These are phyloP conservation scores for Rhododendron simsii DNA, from an alignment of 148 eudicot genomes.

Conservation along the genomic window DNA sequence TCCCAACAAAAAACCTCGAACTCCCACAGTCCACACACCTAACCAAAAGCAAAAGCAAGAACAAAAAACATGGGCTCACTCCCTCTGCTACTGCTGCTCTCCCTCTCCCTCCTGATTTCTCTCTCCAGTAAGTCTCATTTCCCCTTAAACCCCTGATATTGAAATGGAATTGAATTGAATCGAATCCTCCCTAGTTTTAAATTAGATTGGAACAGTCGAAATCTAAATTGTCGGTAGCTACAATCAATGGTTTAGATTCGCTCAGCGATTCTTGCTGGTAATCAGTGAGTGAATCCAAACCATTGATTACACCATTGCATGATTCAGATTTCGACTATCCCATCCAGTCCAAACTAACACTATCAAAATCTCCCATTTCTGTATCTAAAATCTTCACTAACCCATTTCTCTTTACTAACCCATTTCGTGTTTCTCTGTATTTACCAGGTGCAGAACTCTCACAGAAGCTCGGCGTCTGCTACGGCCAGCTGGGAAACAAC, in stretches of 20 bases:
- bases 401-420: not conserved
- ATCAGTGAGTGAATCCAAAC: too few species aligned
- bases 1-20: not conserved
- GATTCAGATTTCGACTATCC: too few species aligned
- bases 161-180: not conserved
- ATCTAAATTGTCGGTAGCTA: not conserved
- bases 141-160: not conserved
- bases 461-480: conserved; percentile 51
- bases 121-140: conserved; percentile 29
- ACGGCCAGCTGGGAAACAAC: conserved; percentile 83
- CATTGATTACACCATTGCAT: too few species aligned
- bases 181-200: not conserved
- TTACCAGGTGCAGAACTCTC: conserved; percentile 41
- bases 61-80: conserved; percentile 2
- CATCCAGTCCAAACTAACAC: too few species aligned
- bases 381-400: not conserved
- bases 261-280: too few species aligned
- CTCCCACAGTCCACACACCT: not conserved
- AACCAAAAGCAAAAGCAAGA: not conserved
- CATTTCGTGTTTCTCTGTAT: not conserved
- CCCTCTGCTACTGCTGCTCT: conserved; percentile 2
- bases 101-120: conserved; percentile 21
- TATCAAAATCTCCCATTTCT: not conserved
- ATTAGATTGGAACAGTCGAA: too few species aligned
- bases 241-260: not conserved